Base-by-base conservation (phyloP, 2,329 filamentous ascomycete genomes). In the Raffaelea ambrosiae region DNA sequence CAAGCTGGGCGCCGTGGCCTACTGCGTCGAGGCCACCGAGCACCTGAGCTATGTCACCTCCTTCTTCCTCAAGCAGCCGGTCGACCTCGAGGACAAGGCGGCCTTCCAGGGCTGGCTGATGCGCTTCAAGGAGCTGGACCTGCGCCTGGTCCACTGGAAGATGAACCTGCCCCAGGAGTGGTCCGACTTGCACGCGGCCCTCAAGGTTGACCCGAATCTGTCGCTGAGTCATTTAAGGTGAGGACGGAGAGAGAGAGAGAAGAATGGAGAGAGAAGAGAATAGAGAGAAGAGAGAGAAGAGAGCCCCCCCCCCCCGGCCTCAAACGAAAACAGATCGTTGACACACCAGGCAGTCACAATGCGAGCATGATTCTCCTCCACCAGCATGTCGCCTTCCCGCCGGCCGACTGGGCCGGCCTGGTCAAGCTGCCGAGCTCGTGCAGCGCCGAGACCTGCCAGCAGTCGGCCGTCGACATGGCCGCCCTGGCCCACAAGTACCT, bases 341-440 rank as follows among this genome's bases (percentile, higher is more conserved):
- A n/a, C n/a, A n/a, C n/a, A n/a, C n/a, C n/a, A n/a, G n/a, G n/a
- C n/a, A n/a, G 69, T 0, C 72, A 74, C 42, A 74, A 74, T 47
- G 66, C 70, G 0, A 71, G 70, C 0, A 72, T 72, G 59, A 72
- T 75, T 21, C 58, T 74, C 0, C 57, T 75, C 0, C 72, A 74
- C 46, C 71, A 75, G 40, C 59, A 61, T 5, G 72, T 75, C 36
- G 72, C 70, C 0, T 74, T 70, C 40, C 70, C 69, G 0, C 58
- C 55, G 1, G 51, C 51, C 0, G 55, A 63, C 3, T 62, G 61
- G 62, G 56, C 53, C 40, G 46, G 47, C 55, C 51, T 58, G 45
- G 59, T 65, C 3, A 59, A 61, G 47, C 26, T 29, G 5, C 71
- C 72, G 0, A 72, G 64, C 43, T 56, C 61, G 3, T 71, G 64